phyloP scores from a whole-genome alignment of 2,329 filamentous ascomycete species.

The Penicillium sp. region DNA sequence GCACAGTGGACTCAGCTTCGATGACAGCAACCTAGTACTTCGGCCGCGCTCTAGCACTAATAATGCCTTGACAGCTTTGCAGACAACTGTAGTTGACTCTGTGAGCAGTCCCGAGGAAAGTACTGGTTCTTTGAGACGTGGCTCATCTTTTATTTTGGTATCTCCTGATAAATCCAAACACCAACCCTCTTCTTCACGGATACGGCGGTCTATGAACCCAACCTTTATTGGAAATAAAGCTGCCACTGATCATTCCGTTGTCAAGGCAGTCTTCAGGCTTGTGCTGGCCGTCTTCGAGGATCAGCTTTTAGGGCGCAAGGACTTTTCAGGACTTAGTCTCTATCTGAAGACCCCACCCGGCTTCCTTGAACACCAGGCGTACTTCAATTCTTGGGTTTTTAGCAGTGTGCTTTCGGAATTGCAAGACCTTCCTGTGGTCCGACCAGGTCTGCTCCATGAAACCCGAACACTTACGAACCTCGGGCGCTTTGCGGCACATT shows the following conservation, averaged over 20 bases:
- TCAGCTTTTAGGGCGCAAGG: slow-evolving; percentile 79
- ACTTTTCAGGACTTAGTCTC: slow-evolving; percentile 83
- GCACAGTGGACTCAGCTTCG: slow-evolving; percentile 77
- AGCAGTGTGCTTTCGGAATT: slow-evolving; percentile 71
- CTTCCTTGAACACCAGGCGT: slow-evolving; percentile 90
- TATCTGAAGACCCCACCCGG: slow-evolving; percentile 87
- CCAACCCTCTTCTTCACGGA: slow-evolving; percentile 58
- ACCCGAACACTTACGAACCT: slow-evolving; percentile 84
- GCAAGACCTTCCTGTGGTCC: slow-evolving; percentile 65
- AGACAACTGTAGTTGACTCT: slow-evolving; percentile 63
- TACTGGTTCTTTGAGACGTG: slow-evolving; percentile 68
- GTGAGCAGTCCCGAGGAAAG: slow-evolving; percentile 46
- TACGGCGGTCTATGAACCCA: slow-evolving; percentile 64
- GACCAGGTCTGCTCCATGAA: slow-evolving; percentile 72
- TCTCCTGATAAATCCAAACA: slow-evolving; percentile 65
- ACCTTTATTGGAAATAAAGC: slow-evolving; percentile 50
- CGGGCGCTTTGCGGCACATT: slow-evolving; percentile 72
- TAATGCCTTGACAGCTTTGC: slow-evolving; percentile 60
- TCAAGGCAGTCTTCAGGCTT: slow-evolving; percentile 74
- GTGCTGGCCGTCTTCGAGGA: slow-evolving; percentile 79
- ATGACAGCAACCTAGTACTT: slow-evolving; percentile 80
- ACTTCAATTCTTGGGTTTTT: slow-evolving; percentile 88
- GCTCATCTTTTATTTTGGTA: slow-evolving; percentile 88
- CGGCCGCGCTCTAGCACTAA: slow-evolving; percentile 65
- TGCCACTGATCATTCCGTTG: slow-evolving; percentile 63